Base-by-base conservation (phyloP, 257 asterid species). In the Fraxinus quadrangulata region DNA sequence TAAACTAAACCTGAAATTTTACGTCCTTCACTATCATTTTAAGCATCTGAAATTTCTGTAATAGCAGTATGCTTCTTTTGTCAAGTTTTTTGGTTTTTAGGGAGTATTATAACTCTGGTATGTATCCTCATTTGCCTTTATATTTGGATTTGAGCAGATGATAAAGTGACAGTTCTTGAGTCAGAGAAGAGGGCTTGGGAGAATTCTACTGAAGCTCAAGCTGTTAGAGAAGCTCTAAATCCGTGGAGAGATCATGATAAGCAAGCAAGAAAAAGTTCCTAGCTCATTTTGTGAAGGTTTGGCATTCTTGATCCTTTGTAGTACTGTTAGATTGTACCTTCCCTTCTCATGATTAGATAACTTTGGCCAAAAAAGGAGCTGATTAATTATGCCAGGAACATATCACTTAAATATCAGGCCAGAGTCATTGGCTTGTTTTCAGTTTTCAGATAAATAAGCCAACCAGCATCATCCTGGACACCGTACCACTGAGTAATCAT, bases 111-210 rank as follows among this genome's bases (percentile, higher is more conserved):
- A 3, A 16, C 31, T 82, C 77, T 34, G 10, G 17, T 72, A 19
- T 74, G 54, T 54, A 34, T 65, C 39, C 77, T 78, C 24, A 79
- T 65, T 70, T 67, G 63, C 6, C 69, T 78, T n/a, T 61, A 68
- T 75, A 45, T 28, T 82, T 70, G 68, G 45, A 24, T 80, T 61
- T 77, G 75, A 68, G 84, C 92, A 95, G 99, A 95, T 80, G 99
- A 95, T 79, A 93, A 91, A 80, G 98, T 93, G 72, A 89, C 96
- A 34, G 97, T 84, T 77, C 40, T 95, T 81, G 99, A 93, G 86
- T 81, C 97, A 0, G 98, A 95, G 88, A 95, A 88, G 85, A 86
- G 93, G 83, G 96, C 91, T 68, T 88, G 89, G 92, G 99, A 95
- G 82, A 90, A 30, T 47, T 80, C 90, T 5, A 89, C 96, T 9